These are phyloP conservation scores for Metarhizium humberi DNA, from an alignment of 2,329 filamentous ascomycete species.

Conservation along the genomic window DNA sequence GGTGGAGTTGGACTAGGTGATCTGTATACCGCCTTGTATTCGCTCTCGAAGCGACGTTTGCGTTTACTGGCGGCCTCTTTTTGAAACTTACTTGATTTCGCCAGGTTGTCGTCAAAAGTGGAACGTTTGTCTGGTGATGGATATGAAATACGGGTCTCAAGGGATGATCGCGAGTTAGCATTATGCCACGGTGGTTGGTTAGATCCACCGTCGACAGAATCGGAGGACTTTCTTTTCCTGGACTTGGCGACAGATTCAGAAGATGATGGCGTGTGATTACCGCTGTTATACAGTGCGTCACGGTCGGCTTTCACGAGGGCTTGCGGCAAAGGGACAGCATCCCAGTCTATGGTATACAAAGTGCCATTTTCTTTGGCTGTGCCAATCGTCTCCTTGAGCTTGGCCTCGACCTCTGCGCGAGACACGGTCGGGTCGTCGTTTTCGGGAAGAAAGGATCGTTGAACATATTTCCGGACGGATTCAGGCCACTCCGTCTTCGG, in stretches of 20 bases:
- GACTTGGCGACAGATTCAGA: constrained; percentile 28
- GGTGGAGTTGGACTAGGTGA: constrained; percentile 49
- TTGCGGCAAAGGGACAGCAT: constrained; percentile 74
- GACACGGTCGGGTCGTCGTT: constrained; percentile 56
- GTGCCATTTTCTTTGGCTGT: constrained; percentile 65
- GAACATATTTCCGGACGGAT: constrained; percentile 80
- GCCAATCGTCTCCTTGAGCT: constrained; percentile 79
- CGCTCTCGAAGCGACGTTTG: constrained; percentile 73
- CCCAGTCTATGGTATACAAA: constrained; percentile 74
- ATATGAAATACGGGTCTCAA: constrained; percentile 71
- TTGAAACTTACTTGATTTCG: constrained; percentile 76
- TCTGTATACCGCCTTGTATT: constrained; percentile 46
- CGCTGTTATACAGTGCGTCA: constrained; percentile 34
- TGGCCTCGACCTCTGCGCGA: constrained; percentile 67
- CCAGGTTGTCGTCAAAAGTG: constrained; percentile 35
- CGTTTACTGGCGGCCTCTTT: constrained; percentile 78
- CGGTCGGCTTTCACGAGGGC: constrained; percentile 68
- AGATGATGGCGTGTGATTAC: constrained; percentile 14
- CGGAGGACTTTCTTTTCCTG: constrained; percentile 78
- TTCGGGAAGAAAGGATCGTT: constrained; percentile 72
- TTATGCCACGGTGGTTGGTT: constrained; percentile 64
- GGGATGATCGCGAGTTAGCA: constrained; percentile 47
- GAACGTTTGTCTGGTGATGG: constrained; percentile 33
- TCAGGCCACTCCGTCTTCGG: constrained; percentile 70
- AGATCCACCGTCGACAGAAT: constrained; percentile 44